These are phyloP conservation scores for Verticillium isaacii DNA, from an alignment of 2,329 filamentous ascomycete species.

Conservation along the genomic window DNA sequence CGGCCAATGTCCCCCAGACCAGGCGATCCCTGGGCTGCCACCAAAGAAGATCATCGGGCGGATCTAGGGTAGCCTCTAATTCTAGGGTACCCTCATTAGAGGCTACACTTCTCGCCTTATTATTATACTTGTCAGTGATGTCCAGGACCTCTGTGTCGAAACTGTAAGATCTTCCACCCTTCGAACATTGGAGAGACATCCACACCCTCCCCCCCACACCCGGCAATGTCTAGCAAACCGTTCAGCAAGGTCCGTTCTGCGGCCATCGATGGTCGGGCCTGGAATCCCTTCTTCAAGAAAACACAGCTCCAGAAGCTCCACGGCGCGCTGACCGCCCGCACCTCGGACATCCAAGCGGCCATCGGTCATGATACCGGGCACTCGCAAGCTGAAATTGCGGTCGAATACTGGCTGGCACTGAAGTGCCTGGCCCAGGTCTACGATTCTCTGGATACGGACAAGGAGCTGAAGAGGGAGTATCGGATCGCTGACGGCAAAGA, in stretches of 20 bases:
- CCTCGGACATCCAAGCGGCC: constrained; percentile 28
- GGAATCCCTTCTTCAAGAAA: constrained; percentile 40
- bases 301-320: constrained; percentile 39
- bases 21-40: no score
- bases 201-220: no score
- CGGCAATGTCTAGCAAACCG: constrained; percentile 15
- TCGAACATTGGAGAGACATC: no score
- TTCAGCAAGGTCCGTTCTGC: constrained; percentile 30
- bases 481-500: constrained; percentile 11
- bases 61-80: no score
- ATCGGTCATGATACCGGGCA: constrained; percentile 31
- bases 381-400: constrained; percentile 18
- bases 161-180: background rate
- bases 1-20: background rate
- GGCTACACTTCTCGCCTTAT: no score
- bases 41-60: no score
- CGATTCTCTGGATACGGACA: constrained; percentile 25
- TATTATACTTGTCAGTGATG: no score
- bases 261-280: constrained; percentile 36
- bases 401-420: constrained; percentile 35
- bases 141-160: no score
- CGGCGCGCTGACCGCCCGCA: constrained; percentile 27
- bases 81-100: no score
- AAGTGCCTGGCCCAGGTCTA: constrained; percentile 33
- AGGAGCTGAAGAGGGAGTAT: constrained; percentile 16